Conservation (phyloP, 192 early-diverging fungal genomes). For the Phlyctochytrium planicorne region DNA sequence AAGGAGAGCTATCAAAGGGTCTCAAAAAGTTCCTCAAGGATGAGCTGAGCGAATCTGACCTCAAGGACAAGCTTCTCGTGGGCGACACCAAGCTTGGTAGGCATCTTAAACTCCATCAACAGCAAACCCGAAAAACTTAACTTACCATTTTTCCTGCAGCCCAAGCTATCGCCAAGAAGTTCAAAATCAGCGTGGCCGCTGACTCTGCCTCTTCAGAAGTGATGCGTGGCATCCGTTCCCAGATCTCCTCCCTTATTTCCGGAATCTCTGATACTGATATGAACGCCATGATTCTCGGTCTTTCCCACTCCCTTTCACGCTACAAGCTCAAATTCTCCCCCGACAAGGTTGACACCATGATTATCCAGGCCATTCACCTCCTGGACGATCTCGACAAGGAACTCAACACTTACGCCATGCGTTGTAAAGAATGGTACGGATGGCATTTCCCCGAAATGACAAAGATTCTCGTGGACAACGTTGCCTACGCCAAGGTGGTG, state of each 20-base stretch:
- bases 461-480: constrained; percentile 93
- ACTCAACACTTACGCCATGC: constrained; percentile 96
- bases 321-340: constrained; percentile 99
- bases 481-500: constrained; percentile 87
- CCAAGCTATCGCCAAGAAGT: constrained; percentile 77
- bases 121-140: background rate
- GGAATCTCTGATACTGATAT: constrained; percentile 86
- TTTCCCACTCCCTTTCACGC: constrained; percentile 97
- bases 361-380: constrained; percentile 95
- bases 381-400: constrained; percentile 99
- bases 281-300: constrained; percentile 94
- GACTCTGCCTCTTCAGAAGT: constrained; percentile 85
- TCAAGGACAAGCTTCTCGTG: constrained; percentile 89
- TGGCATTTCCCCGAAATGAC: constrained; percentile 99
- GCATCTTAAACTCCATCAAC: background rate
- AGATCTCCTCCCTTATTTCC: constrained; percentile 87
- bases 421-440: constrained; percentile 98
- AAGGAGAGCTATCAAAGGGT: constrained; percentile 94
- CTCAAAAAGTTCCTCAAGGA: constrained; percentile 89
- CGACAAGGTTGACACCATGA: constrained; percentile 99
- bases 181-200: constrained; percentile 79
- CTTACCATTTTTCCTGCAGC: constrained; percentile 5
- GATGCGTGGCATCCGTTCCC: constrained; percentile 93
- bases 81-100: constrained; percentile 92
- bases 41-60: constrained; percentile 81